Percentiles rank a stretch among this genome's conserved stretches.
Conservation (phyloP, 148 eudicot species). For the Chenopodium berlandieri region DNA sequence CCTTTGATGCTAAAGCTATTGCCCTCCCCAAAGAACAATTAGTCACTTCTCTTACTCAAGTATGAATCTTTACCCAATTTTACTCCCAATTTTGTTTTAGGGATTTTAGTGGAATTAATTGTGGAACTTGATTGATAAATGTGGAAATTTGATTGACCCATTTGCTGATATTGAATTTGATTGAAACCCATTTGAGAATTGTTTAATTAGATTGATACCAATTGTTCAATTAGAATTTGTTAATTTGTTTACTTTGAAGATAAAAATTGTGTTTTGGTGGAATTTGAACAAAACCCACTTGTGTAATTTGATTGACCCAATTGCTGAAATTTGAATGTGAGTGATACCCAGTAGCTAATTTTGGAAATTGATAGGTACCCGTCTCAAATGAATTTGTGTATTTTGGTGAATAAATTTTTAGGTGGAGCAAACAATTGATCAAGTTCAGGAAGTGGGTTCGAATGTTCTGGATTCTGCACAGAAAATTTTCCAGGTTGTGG, state of each 20-base stretch:
- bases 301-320: background rate
- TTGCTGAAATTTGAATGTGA: background rate
- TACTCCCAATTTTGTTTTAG: background rate
- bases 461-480: constrained; percentile 48
- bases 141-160: constrained; percentile 4
- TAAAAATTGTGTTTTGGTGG: background rate
- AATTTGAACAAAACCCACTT: background rate
- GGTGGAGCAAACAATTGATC: constrained; percentile 84
- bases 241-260: too few species aligned
- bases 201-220: background rate
- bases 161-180: background rate
- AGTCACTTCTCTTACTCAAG: constrained; percentile 86
- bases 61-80: constrained; percentile 9
- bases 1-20: constrained; percentile 59
- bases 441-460: constrained; percentile 72
- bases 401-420: constrained; percentile 27
- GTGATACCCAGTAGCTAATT: constrained; percentile 5
- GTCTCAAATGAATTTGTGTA: background rate
- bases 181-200: background rate
- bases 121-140: background rate
- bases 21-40: constrained; percentile 71
- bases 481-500: constrained; percentile 43
- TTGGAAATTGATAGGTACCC: background rate
- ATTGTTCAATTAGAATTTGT: too few species aligned
- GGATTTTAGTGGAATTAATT: background rate